Percentiles rank a stretch among this genome's conserved stretches.
Conservation (phyloP, 768 basidiomycete genomes). For the Amanita phalloides region DNA sequence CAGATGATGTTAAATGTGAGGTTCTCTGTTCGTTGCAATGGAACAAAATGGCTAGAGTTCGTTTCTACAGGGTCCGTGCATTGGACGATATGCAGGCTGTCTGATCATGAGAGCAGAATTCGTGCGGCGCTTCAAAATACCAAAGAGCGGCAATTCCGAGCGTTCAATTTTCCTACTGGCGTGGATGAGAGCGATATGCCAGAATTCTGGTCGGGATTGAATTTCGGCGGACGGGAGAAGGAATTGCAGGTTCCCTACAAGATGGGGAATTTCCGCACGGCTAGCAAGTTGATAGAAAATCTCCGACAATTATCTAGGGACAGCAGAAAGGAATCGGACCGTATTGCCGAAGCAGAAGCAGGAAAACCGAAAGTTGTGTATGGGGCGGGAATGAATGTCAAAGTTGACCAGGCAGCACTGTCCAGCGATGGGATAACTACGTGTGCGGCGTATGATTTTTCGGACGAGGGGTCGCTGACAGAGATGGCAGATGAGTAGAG, state of each 20-base stretch:
- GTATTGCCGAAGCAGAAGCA: slow-evolving; percentile 22
- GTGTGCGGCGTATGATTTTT: neutral
- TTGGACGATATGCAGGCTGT: slow-evolving; percentile 41
- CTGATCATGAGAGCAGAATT: slow-evolving; percentile 21
- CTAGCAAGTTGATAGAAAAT: slow-evolving; percentile 21
- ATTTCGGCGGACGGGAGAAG: slow-evolving; percentile 23
- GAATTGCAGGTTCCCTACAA: slow-evolving; percentile 18
- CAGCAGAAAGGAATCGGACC: slow-evolving; percentile 31
- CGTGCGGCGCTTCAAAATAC: slow-evolving; percentile 21
- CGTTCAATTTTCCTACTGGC: slow-evolving; percentile 38
- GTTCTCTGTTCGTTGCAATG: neutral
- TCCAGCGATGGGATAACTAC: neutral
- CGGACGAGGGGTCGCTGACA: neutral
- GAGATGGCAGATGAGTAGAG: neutral
- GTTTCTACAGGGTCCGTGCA: slow-evolving; percentile 43
- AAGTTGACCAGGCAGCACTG: neutral
- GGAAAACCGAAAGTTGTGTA: slow-evolving; percentile 37
- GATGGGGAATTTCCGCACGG: slow-evolving; percentile 22
- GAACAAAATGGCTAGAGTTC: neutral
- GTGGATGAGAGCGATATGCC: slow-evolving; percentile 30
- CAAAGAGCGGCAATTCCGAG: slow-evolving; percentile 33
- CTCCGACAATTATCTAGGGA: slow-evolving; percentile 37
- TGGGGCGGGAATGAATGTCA: slow-evolving; percentile 7
- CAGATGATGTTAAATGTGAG: slow-evolving; percentile 3
- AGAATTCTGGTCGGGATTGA: slow-evolving; percentile 33